Evolutionary conservation across 106 monocot genomes (phyloP).

Genomic region (Acorus calamus): DNA sequence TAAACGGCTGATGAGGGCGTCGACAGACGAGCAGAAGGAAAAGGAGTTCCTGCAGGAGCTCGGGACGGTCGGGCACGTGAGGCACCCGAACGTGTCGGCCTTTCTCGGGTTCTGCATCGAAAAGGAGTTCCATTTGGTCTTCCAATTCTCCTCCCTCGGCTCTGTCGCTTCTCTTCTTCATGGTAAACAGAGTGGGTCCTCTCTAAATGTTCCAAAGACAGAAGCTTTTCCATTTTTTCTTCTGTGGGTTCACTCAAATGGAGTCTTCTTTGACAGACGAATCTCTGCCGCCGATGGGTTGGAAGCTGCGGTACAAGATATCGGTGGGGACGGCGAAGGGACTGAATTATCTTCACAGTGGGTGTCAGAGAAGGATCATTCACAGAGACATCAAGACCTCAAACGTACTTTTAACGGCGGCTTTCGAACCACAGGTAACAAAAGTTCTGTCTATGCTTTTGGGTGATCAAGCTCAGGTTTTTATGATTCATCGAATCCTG

Average conservation of each 20-base stretch:
- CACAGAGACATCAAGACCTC: conserved; percentile 71
- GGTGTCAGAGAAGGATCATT: conserved; percentile 62
- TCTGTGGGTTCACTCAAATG: not conserved
- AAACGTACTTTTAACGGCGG: conserved; percentile 40
- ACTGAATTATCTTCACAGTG: conserved; percentile 52
- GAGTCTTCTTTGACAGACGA: conserved; percentile 25
- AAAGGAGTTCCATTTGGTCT: conserved; percentile 40
- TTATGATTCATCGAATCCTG: not conserved
- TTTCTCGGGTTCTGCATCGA: conserved; percentile 66
- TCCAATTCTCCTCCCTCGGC: conserved; percentile 53
- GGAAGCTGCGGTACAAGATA: conserved; percentile 39
- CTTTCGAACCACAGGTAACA: conserved; percentile 43
- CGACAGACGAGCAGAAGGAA: conserved; percentile 47
- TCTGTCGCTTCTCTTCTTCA: conserved; percentile 53
- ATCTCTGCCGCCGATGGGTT: conserved; percentile 19
- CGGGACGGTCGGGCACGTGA: conserved; percentile 49
- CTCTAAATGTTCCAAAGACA: not conserved
- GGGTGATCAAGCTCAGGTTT: not conserved
- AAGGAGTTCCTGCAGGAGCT: conserved; percentile 62
- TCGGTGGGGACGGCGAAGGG: conserved; percentile 35
- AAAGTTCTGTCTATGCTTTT: not conserved
- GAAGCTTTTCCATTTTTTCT: not conserved
- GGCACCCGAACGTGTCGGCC: conserved; percentile 44
- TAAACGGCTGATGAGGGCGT: conserved; percentile 35
- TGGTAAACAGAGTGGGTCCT: conserved; percentile 12